These are phyloP conservation scores for Globisporangium barbulae DNA, from an alignment of 352 stramenopile species.

Conservation along the genomic window DNA sequence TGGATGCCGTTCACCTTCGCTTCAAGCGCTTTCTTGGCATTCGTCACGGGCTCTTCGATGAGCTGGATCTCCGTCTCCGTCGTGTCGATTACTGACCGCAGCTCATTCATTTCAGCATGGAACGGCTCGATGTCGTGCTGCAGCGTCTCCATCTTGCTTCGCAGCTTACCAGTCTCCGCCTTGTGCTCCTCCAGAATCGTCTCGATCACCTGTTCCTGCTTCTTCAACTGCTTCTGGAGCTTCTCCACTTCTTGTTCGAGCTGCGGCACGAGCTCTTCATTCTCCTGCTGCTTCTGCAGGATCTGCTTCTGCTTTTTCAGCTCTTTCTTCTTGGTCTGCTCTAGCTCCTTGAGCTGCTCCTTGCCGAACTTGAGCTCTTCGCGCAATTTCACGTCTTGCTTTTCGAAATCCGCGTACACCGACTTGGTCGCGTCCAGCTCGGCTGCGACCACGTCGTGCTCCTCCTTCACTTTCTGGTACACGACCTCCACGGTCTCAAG, in stretches of 20 bases:
- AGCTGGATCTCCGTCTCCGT: slow-evolving; percentile 80
- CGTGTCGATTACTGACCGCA: slow-evolving; percentile 78
- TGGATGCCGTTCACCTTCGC: slow-evolving; percentile 51
- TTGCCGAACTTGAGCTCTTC: slow-evolving; percentile 98
- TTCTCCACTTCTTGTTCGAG: slow-evolving; percentile 84
- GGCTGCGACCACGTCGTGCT: slow-evolving; percentile 82
- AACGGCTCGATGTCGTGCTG: slow-evolving; percentile 81
- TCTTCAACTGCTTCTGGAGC: slow-evolving; percentile 64
- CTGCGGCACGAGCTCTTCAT: slow-evolving; percentile 85
- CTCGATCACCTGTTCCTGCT: slow-evolving; percentile 90
- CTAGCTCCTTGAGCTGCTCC: slow-evolving; percentile 89
- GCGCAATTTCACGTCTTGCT: slow-evolving; percentile 96
- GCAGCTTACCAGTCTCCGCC: slow-evolving; percentile 66
- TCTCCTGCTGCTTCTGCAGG: slow-evolving; percentile 75
- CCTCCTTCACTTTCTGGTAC: slow-evolving; percentile 72
- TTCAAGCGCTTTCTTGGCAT: slow-evolving; percentile 79
- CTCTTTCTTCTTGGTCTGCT: slow-evolving; percentile 88
- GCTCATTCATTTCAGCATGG: slow-evolving; percentile 62
- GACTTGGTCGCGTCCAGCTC: slow-evolving; percentile 91
- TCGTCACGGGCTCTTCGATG: slow-evolving; percentile 62
- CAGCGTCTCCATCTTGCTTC: slow-evolving; percentile 66
- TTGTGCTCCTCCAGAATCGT: slow-evolving; percentile 73
- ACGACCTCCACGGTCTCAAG: slow-evolving; percentile 81
- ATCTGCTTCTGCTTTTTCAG: slow-evolving; percentile 90
- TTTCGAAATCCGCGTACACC: slow-evolving; percentile 94